These are phyloP conservation scores for Heritiera littoralis DNA, from an alignment of 345 rosid species.

Conservation along the genomic window DNA sequence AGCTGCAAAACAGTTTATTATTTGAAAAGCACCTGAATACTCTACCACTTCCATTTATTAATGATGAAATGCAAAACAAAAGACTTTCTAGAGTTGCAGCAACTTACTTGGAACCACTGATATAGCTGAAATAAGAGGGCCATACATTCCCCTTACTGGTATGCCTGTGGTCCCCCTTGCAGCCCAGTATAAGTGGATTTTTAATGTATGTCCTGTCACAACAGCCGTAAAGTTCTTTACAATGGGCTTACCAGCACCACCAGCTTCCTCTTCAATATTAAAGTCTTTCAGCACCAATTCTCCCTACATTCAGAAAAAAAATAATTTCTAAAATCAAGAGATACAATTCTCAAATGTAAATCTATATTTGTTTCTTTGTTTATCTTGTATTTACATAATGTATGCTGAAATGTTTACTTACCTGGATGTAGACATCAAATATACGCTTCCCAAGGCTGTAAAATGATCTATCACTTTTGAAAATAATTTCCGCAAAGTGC, in stretches of 20 bases:
- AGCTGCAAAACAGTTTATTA: not conserved
- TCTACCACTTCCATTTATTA: not conserved
- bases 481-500: slow-evolving; percentile 84
- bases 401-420: slow-evolving; percentile 19
- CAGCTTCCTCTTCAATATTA: slow-evolving; percentile 60
- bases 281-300: slow-evolving; percentile 57
- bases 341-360: not conserved
- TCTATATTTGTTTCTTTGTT: not conserved
- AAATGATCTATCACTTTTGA: slow-evolving; percentile 52
- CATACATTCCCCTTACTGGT: slow-evolving; percentile 67
- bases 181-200: slow-evolving; percentile 74
- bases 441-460: slow-evolving; percentile 65
- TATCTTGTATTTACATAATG: not conserved
- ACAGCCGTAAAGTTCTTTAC: slow-evolving; percentile 34
- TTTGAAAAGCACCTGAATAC: not conserved
- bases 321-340: not conserved
- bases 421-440: slow-evolving; percentile 85
- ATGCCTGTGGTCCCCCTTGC: slow-evolving; percentile 78
- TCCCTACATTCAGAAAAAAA: slow-evolving; percentile 37
- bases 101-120: slow-evolving; percentile 62
- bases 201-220: slow-evolving; percentile 45
- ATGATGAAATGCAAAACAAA: slow-evolving; percentile 12
- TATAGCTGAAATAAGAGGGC: slow-evolving; percentile 80
- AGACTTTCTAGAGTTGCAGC: not conserved
- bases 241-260: slow-evolving; percentile 53